Conservation (phyloP, 2,329 filamentous ascomycete genomes). For the Reticulascus tulasneorum region DNA sequence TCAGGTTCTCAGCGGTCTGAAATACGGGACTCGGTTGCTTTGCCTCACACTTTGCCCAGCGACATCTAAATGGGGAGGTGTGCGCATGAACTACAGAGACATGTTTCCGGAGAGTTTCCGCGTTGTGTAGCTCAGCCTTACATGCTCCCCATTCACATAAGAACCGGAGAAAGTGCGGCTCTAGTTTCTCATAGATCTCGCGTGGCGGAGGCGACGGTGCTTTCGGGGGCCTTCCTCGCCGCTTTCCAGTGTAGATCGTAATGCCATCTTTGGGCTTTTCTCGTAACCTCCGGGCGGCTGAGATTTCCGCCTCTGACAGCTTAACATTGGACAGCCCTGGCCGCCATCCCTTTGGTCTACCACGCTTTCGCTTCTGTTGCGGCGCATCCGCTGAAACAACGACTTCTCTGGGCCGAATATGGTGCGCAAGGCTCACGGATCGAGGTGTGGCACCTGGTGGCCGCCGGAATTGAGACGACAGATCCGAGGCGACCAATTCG, state of each 20-base stretch:
- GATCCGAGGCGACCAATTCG: conserved; percentile 16
- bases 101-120: conserved; percentile 55
- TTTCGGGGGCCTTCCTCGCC: conserved; percentile 39
- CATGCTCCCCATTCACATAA: conserved; percentile 58
- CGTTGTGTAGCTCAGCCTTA: conserved; percentile 58
- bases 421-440: conserved; percentile 7
- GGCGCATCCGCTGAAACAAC: not conserved
- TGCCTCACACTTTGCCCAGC: conserved; percentile 37
- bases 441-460: conserved; percentile 7
- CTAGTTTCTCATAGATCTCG: conserved; percentile 36
- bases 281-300: conserved; percentile 13
- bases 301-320: conserved; percentile 8
- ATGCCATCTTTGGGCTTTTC: conserved; percentile 20
- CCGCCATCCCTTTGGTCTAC: conserved; percentile 47
- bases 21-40: conserved; percentile 6
- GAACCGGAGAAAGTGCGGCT: conserved; percentile 47
- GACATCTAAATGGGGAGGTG: conserved; percentile 20
- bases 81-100: conserved; percentile 44
- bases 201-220: conserved; percentile 31
- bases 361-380: conserved; percentile 27
- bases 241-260: conserved; percentile 23
- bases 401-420: not conserved
- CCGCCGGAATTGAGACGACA: conserved; percentile 14
- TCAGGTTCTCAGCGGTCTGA: conserved; percentile 29
- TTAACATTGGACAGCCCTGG: conserved; percentile 23